Percentiles rank a stretch among this genome's conserved stretches.
These are phyloP conservation scores for Apium graveolens DNA, from an alignment of 129 eudicot species.

Conservation along the genomic window DNA sequence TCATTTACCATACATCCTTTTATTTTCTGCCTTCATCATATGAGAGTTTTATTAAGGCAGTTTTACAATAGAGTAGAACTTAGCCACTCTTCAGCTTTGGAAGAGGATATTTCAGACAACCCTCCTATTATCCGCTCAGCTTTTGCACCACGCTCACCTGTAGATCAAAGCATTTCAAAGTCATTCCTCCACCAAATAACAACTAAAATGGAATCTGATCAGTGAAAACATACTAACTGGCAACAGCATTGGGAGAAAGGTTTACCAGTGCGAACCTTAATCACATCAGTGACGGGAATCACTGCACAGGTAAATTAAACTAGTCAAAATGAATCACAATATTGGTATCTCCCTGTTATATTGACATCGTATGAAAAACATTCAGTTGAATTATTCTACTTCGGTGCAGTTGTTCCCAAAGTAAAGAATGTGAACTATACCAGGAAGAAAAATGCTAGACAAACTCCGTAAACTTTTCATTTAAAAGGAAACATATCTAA, in stretches of 20 bases:
- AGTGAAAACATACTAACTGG: background rate
- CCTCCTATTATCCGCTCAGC: constrained; percentile 62
- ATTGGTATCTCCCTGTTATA: no score
- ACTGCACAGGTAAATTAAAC: constrained; percentile 31
- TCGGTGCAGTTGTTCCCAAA: no score
- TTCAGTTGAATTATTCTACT: no score
- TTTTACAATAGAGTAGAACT: background rate
- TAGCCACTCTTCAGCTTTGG: background rate
- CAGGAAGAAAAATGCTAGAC: background rate
- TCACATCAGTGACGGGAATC: constrained; percentile 49
- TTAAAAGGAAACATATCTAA: background rate
- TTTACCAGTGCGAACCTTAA: constrained; percentile 64
- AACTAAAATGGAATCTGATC: background rate
- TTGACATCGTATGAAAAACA: no score
- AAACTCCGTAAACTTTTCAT: background rate
- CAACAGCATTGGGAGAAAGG: background rate
- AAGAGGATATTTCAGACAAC: constrained; percentile 21
- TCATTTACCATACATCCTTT: background rate
- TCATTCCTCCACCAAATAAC: background rate
- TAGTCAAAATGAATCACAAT: background rate
- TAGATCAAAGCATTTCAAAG: background rate
- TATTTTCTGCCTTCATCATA: background rate
- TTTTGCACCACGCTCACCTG: constrained; percentile 56
- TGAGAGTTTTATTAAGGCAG: background rate
- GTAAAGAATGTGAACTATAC: background rate